Percentiles rank a stretch among this genome's conserved stretches.
phyloP scores from a whole-genome alignment of 1,284 basidiomycete genomes.

The Pholiota adiposa region DNA sequence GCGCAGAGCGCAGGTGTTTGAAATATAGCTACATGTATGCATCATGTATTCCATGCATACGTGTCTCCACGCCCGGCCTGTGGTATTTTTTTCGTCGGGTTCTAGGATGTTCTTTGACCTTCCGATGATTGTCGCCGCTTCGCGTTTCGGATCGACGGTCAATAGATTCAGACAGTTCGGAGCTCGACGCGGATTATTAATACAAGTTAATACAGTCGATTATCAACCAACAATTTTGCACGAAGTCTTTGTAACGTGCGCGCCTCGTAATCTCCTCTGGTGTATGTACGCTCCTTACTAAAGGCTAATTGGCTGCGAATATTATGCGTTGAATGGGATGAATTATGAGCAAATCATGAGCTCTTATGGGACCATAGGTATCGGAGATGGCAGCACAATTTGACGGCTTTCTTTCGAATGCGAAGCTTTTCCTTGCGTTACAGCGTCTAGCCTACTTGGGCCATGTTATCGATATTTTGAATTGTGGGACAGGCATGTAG shows the following conservation, averaged over 20 bases:
- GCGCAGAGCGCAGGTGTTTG: background rate
- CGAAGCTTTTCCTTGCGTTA: background rate
- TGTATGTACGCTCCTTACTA: background rate
- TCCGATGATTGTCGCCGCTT: background rate
- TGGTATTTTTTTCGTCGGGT: background rate
- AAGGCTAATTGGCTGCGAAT: background rate
- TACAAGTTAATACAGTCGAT: background rate
- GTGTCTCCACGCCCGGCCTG: background rate
- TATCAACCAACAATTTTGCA: background rate
- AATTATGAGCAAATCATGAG: background rate
- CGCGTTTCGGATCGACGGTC: background rate
- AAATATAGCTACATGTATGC: background rate
- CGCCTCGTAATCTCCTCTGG: background rate
- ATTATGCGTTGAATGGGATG: background rate
- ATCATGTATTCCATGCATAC: background rate
- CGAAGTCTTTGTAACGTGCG: background rate
- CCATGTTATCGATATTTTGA: too few species aligned
- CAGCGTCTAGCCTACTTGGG: too few species aligned
- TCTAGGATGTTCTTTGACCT: background rate
- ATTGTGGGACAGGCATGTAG: background rate
- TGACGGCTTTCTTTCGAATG: background rate
- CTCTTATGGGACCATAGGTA: background rate
- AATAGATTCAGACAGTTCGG: too few species aligned
- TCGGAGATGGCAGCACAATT: background rate
- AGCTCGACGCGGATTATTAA: background rate